Percentiles rank a stretch among this genome's conserved stretches.
phyloP scores from a whole-genome alignment of 192 early-diverging fungal genomes.

The Umbelopsis sp. region DNA sequence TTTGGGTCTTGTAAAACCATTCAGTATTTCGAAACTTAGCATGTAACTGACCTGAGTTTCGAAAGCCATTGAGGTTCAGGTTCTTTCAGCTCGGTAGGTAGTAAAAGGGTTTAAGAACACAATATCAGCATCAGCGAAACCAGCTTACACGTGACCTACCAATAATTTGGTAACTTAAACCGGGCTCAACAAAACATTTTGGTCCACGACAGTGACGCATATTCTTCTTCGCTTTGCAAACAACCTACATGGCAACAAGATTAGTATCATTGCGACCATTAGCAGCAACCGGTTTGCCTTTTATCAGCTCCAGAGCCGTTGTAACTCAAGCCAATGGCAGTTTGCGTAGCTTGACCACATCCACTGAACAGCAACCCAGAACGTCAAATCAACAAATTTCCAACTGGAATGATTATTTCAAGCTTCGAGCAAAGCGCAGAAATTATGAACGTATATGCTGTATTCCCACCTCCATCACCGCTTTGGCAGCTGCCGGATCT shows the following conservation, averaged over 20 bases:
- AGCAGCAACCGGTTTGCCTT: not conserved
- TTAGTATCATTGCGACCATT: constrained; percentile 18
- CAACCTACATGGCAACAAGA: constrained; percentile 9
- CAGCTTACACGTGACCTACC: not conserved
- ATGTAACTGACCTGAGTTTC: too few relatives aligned
- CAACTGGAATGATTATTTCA: constrained; percentile 71
- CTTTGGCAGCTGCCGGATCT: constrained; percentile 43
- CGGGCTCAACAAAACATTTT: not conserved
- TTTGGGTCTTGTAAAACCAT: too few relatives aligned
- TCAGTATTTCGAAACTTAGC: too few relatives aligned
- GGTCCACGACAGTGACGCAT: not conserved
- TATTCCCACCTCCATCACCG: constrained; percentile 55
- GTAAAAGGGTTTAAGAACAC: too few relatives aligned
- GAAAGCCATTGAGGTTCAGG: too few relatives aligned
- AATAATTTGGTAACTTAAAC: not conserved
- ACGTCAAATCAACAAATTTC: constrained; percentile 24
- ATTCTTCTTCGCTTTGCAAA: not conserved
- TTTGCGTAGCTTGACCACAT: not conserved
- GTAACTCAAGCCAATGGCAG: not conserved
- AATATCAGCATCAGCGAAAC: too few relatives aligned
- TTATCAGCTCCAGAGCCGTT: not conserved
- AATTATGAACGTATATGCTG: constrained; percentile 63
- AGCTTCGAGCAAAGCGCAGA: constrained; percentile 62
- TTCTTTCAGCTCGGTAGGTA: too few relatives aligned
- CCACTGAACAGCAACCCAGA: not conserved